A percentile compares a stretch with the other conserved stretches of the same genome.
phyloP scores from a whole-genome alignment of 768 basidiomycete species.

The Mycena olivaceomarginata region DNA sequence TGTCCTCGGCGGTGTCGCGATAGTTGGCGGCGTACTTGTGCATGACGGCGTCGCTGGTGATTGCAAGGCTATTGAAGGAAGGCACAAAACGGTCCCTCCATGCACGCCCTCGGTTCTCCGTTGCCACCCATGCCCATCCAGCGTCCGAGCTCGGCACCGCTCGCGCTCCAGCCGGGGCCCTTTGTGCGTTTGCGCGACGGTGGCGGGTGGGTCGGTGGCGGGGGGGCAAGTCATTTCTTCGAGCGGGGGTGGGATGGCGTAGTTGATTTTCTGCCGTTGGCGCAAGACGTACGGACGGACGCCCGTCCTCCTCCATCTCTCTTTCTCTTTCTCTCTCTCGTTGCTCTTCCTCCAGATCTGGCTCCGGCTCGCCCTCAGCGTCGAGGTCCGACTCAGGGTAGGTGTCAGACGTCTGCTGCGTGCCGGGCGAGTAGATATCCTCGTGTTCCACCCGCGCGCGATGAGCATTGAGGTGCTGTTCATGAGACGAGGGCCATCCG shows the following conservation, averaged over 20 bases:
- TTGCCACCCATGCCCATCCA: too few species aligned
- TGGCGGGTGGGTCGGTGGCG: too few species aligned
- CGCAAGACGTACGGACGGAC: conserved; percentile 82
- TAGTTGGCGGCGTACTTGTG: conserved; percentile 93
- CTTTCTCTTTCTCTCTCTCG: conserved; percentile 55
- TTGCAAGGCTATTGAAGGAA: too few species aligned
- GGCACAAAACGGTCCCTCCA: too few species aligned
- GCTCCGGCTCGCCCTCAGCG: conserved; percentile 59
- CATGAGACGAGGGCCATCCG: conserved; percentile 43
- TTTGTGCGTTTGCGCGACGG: too few species aligned
- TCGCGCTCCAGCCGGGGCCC: too few species aligned
- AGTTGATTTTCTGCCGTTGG: conserved; percentile 82
- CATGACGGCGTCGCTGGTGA: conserved; percentile 86
- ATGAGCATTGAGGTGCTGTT: conserved; percentile 64
- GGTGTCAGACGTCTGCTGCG: conserved; percentile 63
- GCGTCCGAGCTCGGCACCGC: too few species aligned
- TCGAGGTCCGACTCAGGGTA: conserved; percentile 63
- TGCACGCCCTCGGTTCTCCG: too few species aligned
- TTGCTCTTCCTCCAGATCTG: conserved; percentile 56
- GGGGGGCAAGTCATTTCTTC: conserved; percentile 79
- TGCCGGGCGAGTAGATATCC: conserved; percentile 76
- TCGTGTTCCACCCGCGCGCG: conserved; percentile 62
- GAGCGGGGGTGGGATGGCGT: conserved; percentile 87
- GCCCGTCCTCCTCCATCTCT: conserved; percentile 59
- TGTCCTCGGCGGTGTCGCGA: conserved; percentile 81